A percentile compares a stretch with the other conserved stretches of the same genome.
Conservation (phyloP, 1,284 basidiomycete genomes). For the Naganishia cerealis region DNA sequence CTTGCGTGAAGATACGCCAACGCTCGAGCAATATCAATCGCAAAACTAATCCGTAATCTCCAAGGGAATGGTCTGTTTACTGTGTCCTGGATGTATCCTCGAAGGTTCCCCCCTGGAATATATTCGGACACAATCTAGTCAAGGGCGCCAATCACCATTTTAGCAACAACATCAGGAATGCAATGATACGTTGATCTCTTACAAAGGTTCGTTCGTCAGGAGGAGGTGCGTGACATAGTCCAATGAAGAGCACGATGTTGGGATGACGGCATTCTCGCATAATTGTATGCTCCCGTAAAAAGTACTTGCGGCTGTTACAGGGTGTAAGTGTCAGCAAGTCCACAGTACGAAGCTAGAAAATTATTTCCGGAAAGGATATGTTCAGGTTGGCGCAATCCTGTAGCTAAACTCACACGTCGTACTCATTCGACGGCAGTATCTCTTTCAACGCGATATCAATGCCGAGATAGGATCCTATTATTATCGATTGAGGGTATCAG, state of each 20-base stretch:
- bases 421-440: slow-evolving; percentile 80
- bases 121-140: slow-evolving; percentile 75
- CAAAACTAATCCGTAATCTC: slow-evolving; percentile 87
- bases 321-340: not conserved
- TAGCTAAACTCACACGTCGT: slow-evolving; percentile 61
- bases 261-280: slow-evolving; percentile 88
- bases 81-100: slow-evolving; percentile 80
- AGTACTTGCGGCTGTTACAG: slow-evolving; percentile 73
- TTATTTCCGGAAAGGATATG: not conserved
- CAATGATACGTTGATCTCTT: slow-evolving; percentile 33
- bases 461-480: slow-evolving; percentile 78
- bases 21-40: slow-evolving; percentile 87
- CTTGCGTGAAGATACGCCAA: slow-evolving; percentile 96
- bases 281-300: slow-evolving; percentile 92
- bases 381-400: not conserved
- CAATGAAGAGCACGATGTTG: slow-evolving; percentile 91
- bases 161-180: not conserved
- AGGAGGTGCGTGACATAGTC: slow-evolving; percentile 80
- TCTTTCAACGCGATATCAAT: slow-evolving; percentile 96
- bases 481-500: not conserved
- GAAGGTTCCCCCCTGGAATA: slow-evolving; percentile 71
- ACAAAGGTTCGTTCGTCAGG: slow-evolving; percentile 76
- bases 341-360: not conserved
- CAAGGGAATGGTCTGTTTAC: slow-evolving; percentile 74
- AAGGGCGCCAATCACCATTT: slow-evolving; percentile 5